Conservation (phyloP, 345 rosid species). For the Mercurialis annua region DNA sequence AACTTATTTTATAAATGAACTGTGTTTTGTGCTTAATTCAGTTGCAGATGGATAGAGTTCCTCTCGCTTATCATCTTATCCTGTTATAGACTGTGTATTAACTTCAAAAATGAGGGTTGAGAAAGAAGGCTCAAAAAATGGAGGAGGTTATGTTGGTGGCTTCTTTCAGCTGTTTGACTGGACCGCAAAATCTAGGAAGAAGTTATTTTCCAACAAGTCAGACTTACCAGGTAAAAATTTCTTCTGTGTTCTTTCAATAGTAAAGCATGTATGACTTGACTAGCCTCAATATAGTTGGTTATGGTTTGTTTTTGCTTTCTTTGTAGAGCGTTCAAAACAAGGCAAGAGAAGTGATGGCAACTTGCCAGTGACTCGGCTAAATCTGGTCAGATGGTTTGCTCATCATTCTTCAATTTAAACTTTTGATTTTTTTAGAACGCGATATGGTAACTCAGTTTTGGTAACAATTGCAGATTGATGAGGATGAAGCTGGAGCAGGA, state of each 20-base stretch:
- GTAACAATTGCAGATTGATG: slow-evolving; percentile 50
- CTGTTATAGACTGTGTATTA: slow-evolving; percentile 12
- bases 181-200: slow-evolving; percentile 93
- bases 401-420: background rate
- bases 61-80: slow-evolving; percentile 5
- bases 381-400: slow-evolving; percentile 29
- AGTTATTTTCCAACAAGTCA: slow-evolving; percentile 74
- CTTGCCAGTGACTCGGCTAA: slow-evolving; percentile 54
- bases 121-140: slow-evolving; percentile 55
- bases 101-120: slow-evolving; percentile 52
- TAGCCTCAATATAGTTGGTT: slow-evolving; percentile 9
- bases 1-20: slow-evolving; percentile 9
- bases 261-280: background rate
- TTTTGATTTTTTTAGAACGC: background rate
- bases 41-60: slow-evolving; percentile 28
- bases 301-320: slow-evolving; percentile 9
- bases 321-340: slow-evolving; percentile 51
- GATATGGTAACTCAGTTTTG: slow-evolving; percentile 14
- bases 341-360: slow-evolving; percentile 63
- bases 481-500: slow-evolving; percentile 54
- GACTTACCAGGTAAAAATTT: slow-evolving; percentile 53
- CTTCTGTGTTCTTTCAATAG: background rate
- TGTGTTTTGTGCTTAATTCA: slow-evolving; percentile 10
- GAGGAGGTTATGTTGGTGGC: slow-evolving; percentile 72
- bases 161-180: slow-evolving; percentile 91